Percentiles rank a stretch among this genome's conserved stretches.
These are phyloP conservation scores for Cordyceps tenuipes DNA, from an alignment of 2,329 filamentous ascomycete genomes.

Conservation along the genomic window DNA sequence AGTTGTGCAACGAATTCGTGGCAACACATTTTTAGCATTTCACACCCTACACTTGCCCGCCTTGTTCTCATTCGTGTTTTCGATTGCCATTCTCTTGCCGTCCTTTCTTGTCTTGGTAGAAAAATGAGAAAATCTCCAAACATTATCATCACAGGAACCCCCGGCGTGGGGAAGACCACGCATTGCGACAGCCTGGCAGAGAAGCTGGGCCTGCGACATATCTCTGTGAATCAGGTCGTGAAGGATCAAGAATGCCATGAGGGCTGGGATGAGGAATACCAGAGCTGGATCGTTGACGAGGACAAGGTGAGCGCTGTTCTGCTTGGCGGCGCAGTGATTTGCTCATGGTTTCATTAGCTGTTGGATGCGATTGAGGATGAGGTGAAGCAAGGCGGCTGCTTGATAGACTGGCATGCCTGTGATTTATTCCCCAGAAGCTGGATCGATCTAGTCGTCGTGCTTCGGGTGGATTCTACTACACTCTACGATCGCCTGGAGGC, in stretches of 20 bases:
- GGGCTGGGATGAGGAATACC: constrained; percentile 74
- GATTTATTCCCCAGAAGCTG: constrained; percentile 88
- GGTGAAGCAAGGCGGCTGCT: constrained; percentile 66
- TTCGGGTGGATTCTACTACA: constrained; percentile 70
- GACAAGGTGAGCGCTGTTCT: constrained; percentile 61
- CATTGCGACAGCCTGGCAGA: constrained; percentile 77
- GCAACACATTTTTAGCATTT: neutral
- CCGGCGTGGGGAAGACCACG: constrained; percentile 91
- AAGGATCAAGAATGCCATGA: constrained; percentile 85
- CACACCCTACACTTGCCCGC: neutral
- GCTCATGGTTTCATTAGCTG: constrained; percentile 40
- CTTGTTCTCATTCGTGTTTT: neutral
- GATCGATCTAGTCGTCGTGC: constrained; percentile 90
- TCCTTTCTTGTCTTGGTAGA: neutral
- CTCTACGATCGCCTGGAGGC: constrained; percentile 77
- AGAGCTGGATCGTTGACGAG: constrained; percentile 91
- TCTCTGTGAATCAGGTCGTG: constrained; percentile 84
- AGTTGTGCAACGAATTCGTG: neutral
- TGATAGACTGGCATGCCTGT: constrained; percentile 98
- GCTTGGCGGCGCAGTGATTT: neutral
- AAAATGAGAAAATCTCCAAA: constrained; percentile 57
- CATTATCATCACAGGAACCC: constrained; percentile 91
- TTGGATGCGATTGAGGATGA: constrained; percentile 85
- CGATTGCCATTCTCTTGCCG: neutral
- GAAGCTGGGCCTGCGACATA: constrained; percentile 67